phyloP scores from a whole-genome alignment of 2,329 filamentous ascomycete species.

The Beauveria sp. region DNA sequence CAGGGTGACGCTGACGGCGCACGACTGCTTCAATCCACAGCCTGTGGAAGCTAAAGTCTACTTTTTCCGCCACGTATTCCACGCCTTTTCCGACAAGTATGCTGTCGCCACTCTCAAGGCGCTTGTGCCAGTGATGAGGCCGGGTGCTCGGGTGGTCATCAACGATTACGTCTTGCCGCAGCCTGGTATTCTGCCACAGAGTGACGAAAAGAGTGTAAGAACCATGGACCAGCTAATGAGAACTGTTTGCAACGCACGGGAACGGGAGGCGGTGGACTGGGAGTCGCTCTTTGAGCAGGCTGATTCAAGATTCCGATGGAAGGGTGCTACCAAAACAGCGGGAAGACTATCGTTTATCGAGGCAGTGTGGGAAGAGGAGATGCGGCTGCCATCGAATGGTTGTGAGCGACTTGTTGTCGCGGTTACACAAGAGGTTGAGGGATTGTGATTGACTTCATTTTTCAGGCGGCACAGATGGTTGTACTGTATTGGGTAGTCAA shows the following conservation, averaged over 20 bases:
- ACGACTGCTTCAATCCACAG: constrained; percentile 48
- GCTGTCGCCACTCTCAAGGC: constrained; percentile 34
- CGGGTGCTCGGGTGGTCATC: constrained; percentile 35
- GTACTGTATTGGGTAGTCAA: neutral
- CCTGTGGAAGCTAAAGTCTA: constrained; percentile 44
- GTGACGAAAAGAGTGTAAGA: constrained; percentile 31
- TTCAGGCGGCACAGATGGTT: neutral
- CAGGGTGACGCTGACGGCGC: constrained; percentile 32
- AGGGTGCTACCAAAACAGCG: constrained; percentile 20
- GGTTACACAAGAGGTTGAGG: constrained; percentile 2
- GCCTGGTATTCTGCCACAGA: constrained; percentile 21
- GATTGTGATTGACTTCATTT: neutral
- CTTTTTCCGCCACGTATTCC: constrained; percentile 47
- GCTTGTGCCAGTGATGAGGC: constrained; percentile 41
- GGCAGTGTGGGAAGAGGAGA: constrained; percentile 23
- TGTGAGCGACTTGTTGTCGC: constrained; percentile 3
- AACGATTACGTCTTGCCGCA: constrained; percentile 30
- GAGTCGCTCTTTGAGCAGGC: constrained; percentile 31
- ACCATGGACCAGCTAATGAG: constrained; percentile 41
- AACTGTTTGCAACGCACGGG: constrained; percentile 36
- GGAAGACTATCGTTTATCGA: constrained; percentile 30
- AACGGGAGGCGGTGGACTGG: constrained; percentile 38
- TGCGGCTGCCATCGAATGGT: neutral
- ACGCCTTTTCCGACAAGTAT: constrained; percentile 47
- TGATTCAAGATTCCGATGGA: constrained; percentile 30